A percentile compares a stretch with the other conserved stretches of the same genome.
Evolutionary conservation across 805 yeast species (phyloP).

Genomic region (Suhomyces tanzawaensis): DNA sequence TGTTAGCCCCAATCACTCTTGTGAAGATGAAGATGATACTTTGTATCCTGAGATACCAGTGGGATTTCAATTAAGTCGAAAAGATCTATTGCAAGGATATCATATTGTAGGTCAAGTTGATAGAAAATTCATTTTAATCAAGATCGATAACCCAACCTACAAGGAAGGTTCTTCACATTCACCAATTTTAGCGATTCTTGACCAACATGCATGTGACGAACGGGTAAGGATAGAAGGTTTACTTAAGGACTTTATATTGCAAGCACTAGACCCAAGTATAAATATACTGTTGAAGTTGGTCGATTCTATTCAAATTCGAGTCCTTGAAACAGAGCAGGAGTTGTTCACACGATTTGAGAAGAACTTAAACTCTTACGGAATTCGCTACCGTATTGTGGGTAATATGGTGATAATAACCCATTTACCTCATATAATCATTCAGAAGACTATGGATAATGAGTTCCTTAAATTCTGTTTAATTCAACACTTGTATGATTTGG

Average conservation of each 20-base stretch:
- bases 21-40: too few relatives aligned
- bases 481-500: slow-evolving; percentile 46
- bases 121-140: slow-evolving; percentile 56
- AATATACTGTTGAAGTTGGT: slow-evolving; percentile 9
- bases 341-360: slow-evolving; percentile 11
- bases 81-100: background rate
- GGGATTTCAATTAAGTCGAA: too few relatives aligned
- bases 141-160: background rate
- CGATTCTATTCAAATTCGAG: slow-evolving; percentile 12
- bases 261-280: slow-evolving; percentile 16
- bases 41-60: too few relatives aligned
- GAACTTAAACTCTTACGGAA: slow-evolving; percentile 20
- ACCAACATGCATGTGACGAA: slow-evolving; percentile 88
- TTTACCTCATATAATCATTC: slow-evolving; percentile 43
- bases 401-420: slow-evolving; percentile 30
- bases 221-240: slow-evolving; percentile 58
- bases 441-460: slow-evolving; percentile 24
- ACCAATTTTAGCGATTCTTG: slow-evolving; percentile 44
- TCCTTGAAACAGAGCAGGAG: slow-evolving; percentile 27
- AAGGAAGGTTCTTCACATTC: background rate
- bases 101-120: slow-evolving; percentile 58
- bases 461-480: slow-evolving; percentile 38
- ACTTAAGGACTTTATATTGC: slow-evolving; percentile 35
- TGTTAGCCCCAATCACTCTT: too few relatives aligned
- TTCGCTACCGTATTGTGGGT: slow-evolving; percentile 9